Percentiles rank a stretch among this genome's conserved stretches.
Evolutionary conservation across 2,329 filamentous ascomycete species (phyloP).

Genomic region (Epichloe elymi): DNA sequence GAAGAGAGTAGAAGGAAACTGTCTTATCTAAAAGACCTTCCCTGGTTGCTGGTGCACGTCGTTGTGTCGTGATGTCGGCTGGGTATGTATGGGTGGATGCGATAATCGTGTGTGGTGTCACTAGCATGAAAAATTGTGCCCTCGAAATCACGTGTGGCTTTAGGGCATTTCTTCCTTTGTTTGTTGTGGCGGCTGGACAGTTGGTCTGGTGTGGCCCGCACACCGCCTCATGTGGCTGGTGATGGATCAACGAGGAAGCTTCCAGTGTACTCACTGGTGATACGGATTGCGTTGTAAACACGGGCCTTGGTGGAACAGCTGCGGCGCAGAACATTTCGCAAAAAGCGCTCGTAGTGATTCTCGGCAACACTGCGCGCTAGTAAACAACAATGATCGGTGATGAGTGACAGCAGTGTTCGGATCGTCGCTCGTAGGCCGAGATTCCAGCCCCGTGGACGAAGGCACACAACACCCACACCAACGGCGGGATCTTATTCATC

Average conservation of each 20-base stretch:
- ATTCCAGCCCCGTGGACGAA: neutral
- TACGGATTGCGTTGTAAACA: no score
- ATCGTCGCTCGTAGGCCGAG: neutral
- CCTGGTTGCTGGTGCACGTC: constrained; percentile 28
- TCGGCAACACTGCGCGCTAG: neutral
- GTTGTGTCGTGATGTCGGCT: constrained; percentile 28
- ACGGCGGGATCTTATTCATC: no score
- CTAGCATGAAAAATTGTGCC: constrained; percentile 22
- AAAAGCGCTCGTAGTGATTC: neutral
- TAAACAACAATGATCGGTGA: neutral
- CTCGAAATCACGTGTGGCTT: constrained; percentile 22
- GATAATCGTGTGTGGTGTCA: constrained; percentile 22
- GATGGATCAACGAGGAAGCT: neutral
- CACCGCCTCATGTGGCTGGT: constrained; percentile 6
- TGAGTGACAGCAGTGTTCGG: neutral
- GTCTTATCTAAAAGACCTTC: constrained; percentile 34
- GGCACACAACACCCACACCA: no score
- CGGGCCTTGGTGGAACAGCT: no score
- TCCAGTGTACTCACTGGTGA: no score
- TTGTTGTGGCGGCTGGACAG: constrained; percentile 2
- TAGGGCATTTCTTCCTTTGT: constrained; percentile 15
- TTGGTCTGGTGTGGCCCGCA: neutral
- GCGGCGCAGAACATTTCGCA: no score
- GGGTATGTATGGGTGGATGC: constrained; percentile 19
- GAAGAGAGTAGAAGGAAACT: constrained; percentile 24